Percentiles rank a stretch among this genome's conserved stretches.
Evolutionary conservation across 305 asterid genomes (phyloP).

Genomic region (Fraxinus angustifolia): DNA sequence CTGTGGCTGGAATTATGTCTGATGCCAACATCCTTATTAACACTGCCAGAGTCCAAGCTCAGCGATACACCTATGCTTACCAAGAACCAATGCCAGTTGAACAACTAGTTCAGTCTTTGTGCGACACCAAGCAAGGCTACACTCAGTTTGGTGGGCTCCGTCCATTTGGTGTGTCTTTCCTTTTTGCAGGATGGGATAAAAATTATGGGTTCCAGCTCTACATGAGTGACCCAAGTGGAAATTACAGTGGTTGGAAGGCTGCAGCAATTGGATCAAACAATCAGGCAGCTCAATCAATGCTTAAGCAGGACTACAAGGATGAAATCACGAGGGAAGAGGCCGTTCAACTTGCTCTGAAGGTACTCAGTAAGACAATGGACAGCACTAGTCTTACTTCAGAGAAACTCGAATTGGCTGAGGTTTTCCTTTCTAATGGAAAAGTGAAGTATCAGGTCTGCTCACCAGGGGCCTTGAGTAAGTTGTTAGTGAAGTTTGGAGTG

Average conservation of each 20-base stretch:
- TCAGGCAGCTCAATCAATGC: slow-evolving; percentile 54
- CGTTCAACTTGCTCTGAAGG: slow-evolving; percentile 43
- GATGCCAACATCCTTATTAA: slow-evolving; percentile 53
- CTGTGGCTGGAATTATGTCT: slow-evolving; percentile 53
- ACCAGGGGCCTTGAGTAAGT: slow-evolving; percentile 35
- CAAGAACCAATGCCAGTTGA: slow-evolving; percentile 57
- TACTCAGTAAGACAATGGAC: slow-evolving; percentile 52
- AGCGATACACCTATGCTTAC: slow-evolving; percentile 41
- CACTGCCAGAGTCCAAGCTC: slow-evolving; percentile 55
- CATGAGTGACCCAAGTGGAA: slow-evolving; percentile 54
- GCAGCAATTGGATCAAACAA: slow-evolving; percentile 53
- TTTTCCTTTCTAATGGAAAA: slow-evolving; percentile 34
- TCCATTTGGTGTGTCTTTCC: slow-evolving; percentile 51
- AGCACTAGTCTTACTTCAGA: slow-evolving; percentile 50
- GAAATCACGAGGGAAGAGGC: slow-evolving; percentile 50
- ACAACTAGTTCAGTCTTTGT: slow-evolving; percentile 46
- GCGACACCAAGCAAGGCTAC: slow-evolving; percentile 57
- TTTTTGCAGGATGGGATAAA: slow-evolving; percentile 53
- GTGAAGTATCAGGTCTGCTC: slow-evolving; percentile 50
- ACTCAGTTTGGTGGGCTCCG: slow-evolving; percentile 53
- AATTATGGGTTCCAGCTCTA: slow-evolving; percentile 52
- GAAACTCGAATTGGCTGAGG: slow-evolving; percentile 52
- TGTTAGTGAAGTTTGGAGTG: slow-evolving; percentile 43
- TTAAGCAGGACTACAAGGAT: slow-evolving; percentile 52
- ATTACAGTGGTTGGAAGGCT: slow-evolving; percentile 54